Conservation (phyloP, 2,329 filamentous ascomycete genomes). For the Elsinoe necatrix region DNA sequence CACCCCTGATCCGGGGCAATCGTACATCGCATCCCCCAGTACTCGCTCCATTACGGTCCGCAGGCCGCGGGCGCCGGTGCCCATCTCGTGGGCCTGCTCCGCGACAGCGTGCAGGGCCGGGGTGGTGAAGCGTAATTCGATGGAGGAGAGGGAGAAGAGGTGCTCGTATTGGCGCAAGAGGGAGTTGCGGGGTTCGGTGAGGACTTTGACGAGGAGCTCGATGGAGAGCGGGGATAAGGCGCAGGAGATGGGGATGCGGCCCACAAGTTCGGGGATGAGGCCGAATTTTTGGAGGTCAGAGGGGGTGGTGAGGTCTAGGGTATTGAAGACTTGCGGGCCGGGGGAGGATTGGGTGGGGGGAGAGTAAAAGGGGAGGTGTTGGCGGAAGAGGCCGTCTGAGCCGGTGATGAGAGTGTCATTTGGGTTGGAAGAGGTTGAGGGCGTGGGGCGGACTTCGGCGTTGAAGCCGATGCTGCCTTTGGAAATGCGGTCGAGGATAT, state of each 20-base stretch:
- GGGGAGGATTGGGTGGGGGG: constrained; percentile 22
- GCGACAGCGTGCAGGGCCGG: constrained; percentile 76
- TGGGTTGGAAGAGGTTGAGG: constrained; percentile 39
- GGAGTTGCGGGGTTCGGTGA: constrained; percentile 86
- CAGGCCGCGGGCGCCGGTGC: constrained; percentile 56
- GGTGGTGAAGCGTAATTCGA: constrained; percentile 73
- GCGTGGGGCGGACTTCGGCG: constrained; percentile 59
- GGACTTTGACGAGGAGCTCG: constrained; percentile 66
- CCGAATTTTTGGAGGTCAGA: constrained; percentile 59
- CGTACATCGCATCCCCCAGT: constrained; percentile 40
- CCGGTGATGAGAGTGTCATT: constrained; percentile 50
- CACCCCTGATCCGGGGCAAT: constrained; percentile 38
- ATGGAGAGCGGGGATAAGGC: constrained; percentile 69
- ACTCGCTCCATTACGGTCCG: constrained; percentile 42
- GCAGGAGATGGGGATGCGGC: constrained; percentile 84
- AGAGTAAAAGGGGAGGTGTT: constrained; percentile 44
- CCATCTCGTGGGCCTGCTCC: constrained; percentile 56
- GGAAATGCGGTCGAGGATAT: constrained; percentile 76
- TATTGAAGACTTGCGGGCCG: constrained; percentile 63
- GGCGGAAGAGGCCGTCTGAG: constrained; percentile 49
- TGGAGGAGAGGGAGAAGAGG: constrained; percentile 70
- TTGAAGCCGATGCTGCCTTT: constrained; percentile 87
- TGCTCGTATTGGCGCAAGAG: constrained; percentile 82
- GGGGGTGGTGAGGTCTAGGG: constrained; percentile 61
- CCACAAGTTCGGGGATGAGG: constrained; percentile 90